A percentile compares a stretch with the other conserved stretches of the same genome.
Conservation (phyloP, 78 protist genomes). For the Pelomyxa schiedti region DNA sequence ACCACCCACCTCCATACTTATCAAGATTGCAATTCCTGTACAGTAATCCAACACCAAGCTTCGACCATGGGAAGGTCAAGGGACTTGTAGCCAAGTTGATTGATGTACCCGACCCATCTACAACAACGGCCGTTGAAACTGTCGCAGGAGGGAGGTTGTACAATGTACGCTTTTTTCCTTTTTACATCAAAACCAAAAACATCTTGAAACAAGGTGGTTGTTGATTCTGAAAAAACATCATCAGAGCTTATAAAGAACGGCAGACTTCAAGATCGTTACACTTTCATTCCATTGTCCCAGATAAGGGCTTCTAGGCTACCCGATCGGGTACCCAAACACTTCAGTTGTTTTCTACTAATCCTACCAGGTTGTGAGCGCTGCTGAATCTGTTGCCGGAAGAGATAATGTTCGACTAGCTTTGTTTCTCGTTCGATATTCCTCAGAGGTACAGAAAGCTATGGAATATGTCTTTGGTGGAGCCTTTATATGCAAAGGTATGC, state of each 20-base stretch:
- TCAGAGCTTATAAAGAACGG: conserved; percentile 67
- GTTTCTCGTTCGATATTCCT: conserved; percentile 58
- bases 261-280: conserved; percentile 63
- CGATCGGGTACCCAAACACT: background rate
- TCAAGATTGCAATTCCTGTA: conserved; percentile 62
- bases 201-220: too few relatives aligned
- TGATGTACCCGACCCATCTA: conserved; percentile 24
- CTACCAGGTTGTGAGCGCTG: conserved; percentile 12
- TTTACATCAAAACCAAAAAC: too few relatives aligned
- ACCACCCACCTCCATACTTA: too few relatives aligned
- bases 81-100: conserved; percentile 82
- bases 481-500: conserved; percentile 68
- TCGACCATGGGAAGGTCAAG: conserved; percentile 60
- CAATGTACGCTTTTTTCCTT: too few relatives aligned
- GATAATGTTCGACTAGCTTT: conserved; percentile 50
- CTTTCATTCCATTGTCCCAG: conserved; percentile 93
- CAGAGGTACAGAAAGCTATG: conserved; percentile 74
- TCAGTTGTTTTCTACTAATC: too few relatives aligned
- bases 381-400: conserved; percentile 30
- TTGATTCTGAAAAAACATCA: conserved; percentile 76
- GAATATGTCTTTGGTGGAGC: conserved; percentile 84
- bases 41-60: conserved; percentile 46
- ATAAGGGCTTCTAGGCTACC: conserved; percentile 36
- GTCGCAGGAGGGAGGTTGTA: conserved; percentile 83
- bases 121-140: conserved; percentile 75